These are phyloP conservation scores for Acer saccharum DNA, from an alignment of 345 rosid genomes.

Conservation along the genomic window DNA sequence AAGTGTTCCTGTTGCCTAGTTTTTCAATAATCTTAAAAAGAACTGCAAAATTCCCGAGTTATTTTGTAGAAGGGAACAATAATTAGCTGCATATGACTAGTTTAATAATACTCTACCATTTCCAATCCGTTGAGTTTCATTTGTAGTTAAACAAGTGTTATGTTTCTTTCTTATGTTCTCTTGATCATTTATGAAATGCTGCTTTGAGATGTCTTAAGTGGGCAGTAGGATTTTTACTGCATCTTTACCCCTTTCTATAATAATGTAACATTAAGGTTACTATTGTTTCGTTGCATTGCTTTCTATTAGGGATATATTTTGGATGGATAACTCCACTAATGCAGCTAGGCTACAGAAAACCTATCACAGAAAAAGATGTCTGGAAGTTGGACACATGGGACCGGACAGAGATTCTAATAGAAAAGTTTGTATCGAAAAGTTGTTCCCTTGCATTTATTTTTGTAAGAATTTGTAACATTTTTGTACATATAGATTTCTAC, in stretches of 20 bases:
- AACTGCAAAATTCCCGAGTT: not conserved
- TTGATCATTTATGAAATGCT: not conserved
- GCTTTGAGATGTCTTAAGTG: not conserved
- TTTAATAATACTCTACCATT: not conserved
- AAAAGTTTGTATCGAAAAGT: conserved; percentile 44
- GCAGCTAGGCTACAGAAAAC: conserved; percentile 80
- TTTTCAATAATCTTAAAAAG: not conserved
- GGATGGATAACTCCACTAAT: conserved; percentile 91
- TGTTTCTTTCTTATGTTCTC: not conserved
- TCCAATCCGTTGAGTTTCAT: not conserved
- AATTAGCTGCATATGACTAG: not conserved
- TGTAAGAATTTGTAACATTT: not conserved
- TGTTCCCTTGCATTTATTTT: conserved; percentile 24
- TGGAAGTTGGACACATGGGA: conserved; percentile 98
- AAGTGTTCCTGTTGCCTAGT: not conserved
- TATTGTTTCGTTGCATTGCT: conserved; percentile 12
- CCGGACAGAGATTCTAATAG: conserved; percentile 68
- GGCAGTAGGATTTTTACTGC: not conserved
- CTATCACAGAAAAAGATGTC: conserved; percentile 85
- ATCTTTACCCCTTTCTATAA: not conserved
- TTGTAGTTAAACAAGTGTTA: not conserved
- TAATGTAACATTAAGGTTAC: not conserved
- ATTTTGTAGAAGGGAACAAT: not conserved
- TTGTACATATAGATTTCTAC: not conserved
- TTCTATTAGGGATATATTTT: conserved; percentile 62